phyloP scores from a whole-genome alignment of 495 filamentous ascomycete genomes.

The Penicillium turbatum region DNA sequence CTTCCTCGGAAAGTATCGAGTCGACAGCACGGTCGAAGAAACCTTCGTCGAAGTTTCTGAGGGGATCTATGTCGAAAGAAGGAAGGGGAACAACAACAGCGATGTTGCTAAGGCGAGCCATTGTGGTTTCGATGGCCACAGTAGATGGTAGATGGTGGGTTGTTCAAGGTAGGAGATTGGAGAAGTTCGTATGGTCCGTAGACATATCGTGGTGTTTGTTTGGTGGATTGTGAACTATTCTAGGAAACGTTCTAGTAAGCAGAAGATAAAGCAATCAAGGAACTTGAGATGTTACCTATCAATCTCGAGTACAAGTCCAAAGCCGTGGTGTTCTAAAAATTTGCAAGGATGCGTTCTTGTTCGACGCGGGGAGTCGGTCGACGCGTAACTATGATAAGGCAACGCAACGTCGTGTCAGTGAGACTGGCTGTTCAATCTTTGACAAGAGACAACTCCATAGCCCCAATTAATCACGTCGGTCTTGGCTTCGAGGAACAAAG shows the following conservation, averaged over 20 bases:
- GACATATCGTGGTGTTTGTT: background rate
- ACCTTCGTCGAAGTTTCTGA: constrained; percentile 18
- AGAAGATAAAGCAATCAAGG: background rate
- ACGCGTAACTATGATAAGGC: background rate
- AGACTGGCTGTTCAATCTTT: background rate
- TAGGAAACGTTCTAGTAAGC: background rate
- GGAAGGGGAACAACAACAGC: constrained; percentile 24
- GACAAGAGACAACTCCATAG: background rate
- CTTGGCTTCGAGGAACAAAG: background rate
- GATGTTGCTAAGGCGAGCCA: constrained; percentile 7
- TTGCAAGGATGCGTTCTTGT: background rate
- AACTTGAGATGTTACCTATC: background rate
- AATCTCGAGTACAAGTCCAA: background rate
- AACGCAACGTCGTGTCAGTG: background rate
- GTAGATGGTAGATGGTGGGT: background rate
- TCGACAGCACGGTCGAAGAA: constrained; percentile 17
- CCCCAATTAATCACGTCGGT: background rate
- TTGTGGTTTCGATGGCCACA: background rate
- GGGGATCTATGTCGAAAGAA: constrained; percentile 14
- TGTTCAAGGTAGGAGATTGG: background rate
- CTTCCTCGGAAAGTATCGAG: constrained; percentile 25
- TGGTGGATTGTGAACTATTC: background rate
- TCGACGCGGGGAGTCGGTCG: background rate
- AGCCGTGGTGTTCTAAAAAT: background rate
- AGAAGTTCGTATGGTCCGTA: background rate